Evolutionary conservation across 441 rosid species (phyloP).

Genomic region (Omphalea diandra): DNA sequence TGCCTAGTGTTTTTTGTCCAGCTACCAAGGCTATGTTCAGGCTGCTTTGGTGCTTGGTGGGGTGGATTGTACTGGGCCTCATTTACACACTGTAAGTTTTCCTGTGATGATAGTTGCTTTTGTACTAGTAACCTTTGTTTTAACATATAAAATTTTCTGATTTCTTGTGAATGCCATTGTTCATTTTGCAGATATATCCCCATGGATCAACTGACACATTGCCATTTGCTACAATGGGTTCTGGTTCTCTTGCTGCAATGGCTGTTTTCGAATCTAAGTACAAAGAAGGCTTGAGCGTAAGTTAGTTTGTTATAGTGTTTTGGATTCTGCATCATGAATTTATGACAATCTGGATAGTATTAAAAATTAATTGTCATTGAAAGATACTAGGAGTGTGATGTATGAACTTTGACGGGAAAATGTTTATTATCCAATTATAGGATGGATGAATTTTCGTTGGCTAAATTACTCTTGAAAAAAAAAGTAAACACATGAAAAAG

Average conservation of each 20-base stretch:
- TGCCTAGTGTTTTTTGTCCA: slow-evolving; percentile 31
- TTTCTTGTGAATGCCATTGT: slow-evolving; percentile 20
- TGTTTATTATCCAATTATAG: neutral
- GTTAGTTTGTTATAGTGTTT: slow-evolving; percentile 24
- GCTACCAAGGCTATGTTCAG: slow-evolving; percentile 85
- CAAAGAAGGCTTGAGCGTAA: slow-evolving; percentile 87
- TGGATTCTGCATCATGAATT: neutral
- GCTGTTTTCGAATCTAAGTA: slow-evolving; percentile 87
- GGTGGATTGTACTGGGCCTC: slow-evolving; percentile 94
- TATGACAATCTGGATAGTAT: neutral
- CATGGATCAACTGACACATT: slow-evolving; percentile 95
- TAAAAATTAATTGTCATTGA: neutral
- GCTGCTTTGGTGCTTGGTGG: slow-evolving; percentile 99
- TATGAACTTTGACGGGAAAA: too few relatives aligned
- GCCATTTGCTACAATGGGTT: slow-evolving; percentile 98
- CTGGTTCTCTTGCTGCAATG: slow-evolving; percentile 99
- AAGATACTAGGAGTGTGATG: neutral
- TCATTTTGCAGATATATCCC: slow-evolving; percentile 74
- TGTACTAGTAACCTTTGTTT: neutral
- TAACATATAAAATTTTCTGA: slow-evolving; percentile 6
- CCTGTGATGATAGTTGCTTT: neutral
- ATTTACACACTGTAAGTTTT: slow-evolving; percentile 78
- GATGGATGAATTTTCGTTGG: neutral
- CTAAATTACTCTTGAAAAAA: neutral
- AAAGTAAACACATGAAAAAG: neutral